Conservation (phyloP, 148 eudicot species). For the Vaccinium vitisidaea region DNA sequence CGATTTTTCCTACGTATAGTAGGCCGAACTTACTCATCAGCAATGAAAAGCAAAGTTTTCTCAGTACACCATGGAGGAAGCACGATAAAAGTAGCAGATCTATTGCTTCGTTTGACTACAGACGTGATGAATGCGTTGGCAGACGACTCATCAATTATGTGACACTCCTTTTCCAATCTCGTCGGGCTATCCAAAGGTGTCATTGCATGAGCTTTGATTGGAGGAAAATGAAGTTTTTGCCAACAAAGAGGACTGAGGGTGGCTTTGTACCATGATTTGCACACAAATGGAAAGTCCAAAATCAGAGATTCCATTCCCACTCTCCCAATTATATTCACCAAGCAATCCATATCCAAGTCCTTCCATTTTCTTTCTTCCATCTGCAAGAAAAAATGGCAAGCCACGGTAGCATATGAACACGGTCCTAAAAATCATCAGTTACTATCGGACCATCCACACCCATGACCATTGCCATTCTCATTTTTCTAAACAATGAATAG, state of each 20-base stretch:
- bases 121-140: not conserved
- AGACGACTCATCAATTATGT: not conserved
- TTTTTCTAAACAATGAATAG: too few species aligned
- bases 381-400: not conserved
- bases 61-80: not conserved
- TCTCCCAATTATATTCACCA: not conserved
- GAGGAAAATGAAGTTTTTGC: not conserved
- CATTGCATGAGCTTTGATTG: not conserved
- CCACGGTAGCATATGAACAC: too few species aligned
- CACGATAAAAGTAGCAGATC: not conserved
- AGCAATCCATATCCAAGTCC: not conserved
- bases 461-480: too few species aligned
- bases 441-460: too few species aligned
- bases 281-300: not conserved
- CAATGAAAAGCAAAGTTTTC: not conserved
- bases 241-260: not conserved
- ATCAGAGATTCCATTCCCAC: not conserved
- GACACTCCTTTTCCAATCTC: not conserved
- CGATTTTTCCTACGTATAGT: too few species aligned
- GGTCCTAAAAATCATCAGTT: too few species aligned
- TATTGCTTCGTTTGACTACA: not conserved
- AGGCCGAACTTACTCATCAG: not conserved
- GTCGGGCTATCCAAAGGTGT: too few species aligned
- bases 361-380: not conserved
- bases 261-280: not conserved